Evolutionary conservation across 768 basidiomycete genomes (phyloP), one percentile per base, ranked within the genome.

Genomic region (Termitomyces sp.): DNA sequence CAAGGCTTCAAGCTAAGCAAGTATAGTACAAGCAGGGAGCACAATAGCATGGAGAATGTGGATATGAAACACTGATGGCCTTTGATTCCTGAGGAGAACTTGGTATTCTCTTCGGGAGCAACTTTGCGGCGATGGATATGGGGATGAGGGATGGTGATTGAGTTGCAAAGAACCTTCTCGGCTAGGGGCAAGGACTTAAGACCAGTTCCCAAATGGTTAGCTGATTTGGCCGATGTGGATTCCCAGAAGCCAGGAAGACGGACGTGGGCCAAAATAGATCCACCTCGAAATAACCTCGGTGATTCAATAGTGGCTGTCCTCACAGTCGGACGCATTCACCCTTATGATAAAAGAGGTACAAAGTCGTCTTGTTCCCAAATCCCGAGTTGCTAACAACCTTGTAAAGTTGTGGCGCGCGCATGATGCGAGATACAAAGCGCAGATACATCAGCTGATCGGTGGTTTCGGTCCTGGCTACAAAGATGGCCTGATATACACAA

Each of bases 101-200:
- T 45, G 36, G 54, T 20, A 47, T 55, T 55, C 54, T 55, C 14
- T 55, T 55, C 54, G 54, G 54, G 5, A 34, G 34, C 53, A 36
- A 14, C 33, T 37, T 30, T 18, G 24, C 14, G 42, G 30, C 50
- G 50, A 36, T n/a, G n/a, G n/a, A n/a, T n/a, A n/a, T n/a, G n/a
- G n/a, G n/a, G n/a, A n/a, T n/a, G n/a, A n/a, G n/a, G n/a, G n/a
- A n/a, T n/a, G 45, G 27, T 5, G 27, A 18, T 27, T 16, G 24
- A 44, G 8, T 8, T 46, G 18, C 26, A 18, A 3, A 18, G 27
- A 46, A 44, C 3, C 45, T 30, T 46, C 18, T 46, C 27, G n/a
- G 12, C 27, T 4, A 9, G 6, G 7, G 8, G 14, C 10, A 26
- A 16, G 22, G 9, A 24, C 4, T 5, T 5, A 2, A 27, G 26